phyloP scores from a whole-genome alignment of 768 basidiomycete genomes.

The Termitomyces sp. region DNA sequence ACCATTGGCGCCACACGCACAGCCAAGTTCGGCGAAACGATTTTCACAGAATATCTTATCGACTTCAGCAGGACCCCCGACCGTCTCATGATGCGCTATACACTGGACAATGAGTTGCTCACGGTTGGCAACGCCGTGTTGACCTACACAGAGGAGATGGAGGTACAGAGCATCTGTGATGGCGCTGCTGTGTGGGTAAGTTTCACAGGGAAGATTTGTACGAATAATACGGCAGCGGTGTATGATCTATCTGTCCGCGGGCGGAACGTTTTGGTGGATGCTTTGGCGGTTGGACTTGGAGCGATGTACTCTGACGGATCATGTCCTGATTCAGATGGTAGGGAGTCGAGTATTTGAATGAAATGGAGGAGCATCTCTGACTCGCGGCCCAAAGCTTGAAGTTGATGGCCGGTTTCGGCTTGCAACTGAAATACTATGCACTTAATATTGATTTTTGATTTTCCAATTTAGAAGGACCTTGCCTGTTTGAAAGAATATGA shows the following conservation, averaged over 20 bases:
- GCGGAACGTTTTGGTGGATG: not conserved
- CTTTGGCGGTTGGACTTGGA: not conserved
- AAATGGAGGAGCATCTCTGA: not conserved
- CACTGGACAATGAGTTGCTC: not conserved
- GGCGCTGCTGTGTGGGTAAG: slow-evolving; percentile 1
- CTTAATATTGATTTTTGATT: too few relatives aligned
- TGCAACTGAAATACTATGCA: too few relatives aligned
- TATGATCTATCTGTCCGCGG: not conserved
- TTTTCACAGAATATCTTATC: not conserved
- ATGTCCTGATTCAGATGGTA: not conserved
- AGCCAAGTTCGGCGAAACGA: not conserved
- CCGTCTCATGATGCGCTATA: not conserved
- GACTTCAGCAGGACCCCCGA: not conserved
- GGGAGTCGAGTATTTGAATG: not conserved
- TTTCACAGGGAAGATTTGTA: slow-evolving; percentile 3
- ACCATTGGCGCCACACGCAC: not conserved
- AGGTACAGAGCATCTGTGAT: slow-evolving; percentile 3
- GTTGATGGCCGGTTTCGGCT: not conserved
- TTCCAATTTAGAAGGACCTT: too few relatives aligned
- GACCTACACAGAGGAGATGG: slow-evolving; percentile 4
- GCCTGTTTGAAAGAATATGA: too few relatives aligned
- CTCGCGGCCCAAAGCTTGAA: not conserved
- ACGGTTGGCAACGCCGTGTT: not conserved
- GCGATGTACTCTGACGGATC: not conserved
- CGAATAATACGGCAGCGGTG: not conserved